These are phyloP conservation scores for Bacterosira constricta DNA, from an alignment of 108 stramenopile species.

Conservation along the genomic window DNA sequence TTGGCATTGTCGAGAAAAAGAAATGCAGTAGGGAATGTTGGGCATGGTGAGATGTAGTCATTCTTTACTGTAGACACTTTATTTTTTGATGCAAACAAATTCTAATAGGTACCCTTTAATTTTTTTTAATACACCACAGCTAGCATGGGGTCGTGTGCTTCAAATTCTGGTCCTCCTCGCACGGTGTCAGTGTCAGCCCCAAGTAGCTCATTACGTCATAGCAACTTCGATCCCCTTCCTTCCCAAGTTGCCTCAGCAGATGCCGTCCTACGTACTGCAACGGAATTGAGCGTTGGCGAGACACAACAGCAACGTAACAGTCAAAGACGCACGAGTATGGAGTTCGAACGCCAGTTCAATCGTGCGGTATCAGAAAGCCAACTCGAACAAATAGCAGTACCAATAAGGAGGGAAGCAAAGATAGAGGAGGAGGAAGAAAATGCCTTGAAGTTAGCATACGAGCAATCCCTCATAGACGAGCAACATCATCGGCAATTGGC, in stretches of 20 bases:
- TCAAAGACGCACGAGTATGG: not conserved
- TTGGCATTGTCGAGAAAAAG: constrained; percentile 20
- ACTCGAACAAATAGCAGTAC: not conserved
- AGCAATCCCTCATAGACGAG: constrained; percentile 38
- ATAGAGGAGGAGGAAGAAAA: not conserved
- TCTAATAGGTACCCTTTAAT: no score
- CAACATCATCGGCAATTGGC: constrained; percentile 1
- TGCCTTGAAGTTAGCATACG: constrained; percentile 12
- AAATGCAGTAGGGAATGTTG: not conserved
- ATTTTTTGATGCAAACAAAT: not conserved
- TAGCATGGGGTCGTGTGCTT: not conserved
- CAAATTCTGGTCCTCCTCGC: not conserved
- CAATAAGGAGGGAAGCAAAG: not conserved
- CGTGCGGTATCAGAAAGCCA: constrained; percentile 31
- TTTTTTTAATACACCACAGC: not conserved
- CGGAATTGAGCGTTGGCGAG: constrained; percentile 23
- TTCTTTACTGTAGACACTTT: constrained; percentile 5
- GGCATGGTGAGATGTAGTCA: not conserved
- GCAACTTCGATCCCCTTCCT: constrained; percentile 26
- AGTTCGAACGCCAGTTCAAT: constrained; percentile 14
- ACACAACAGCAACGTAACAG: constrained; percentile 4
- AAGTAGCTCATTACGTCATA: not conserved
- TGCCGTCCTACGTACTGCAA: constrained; percentile 13
- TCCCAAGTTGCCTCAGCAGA: constrained; percentile 28
- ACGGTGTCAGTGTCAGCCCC: not conserved